Evolutionary conservation across 306 rosid species (phyloP), one percentile per base, ranked within the genome.

Genomic region (Heteromeles arbutifolia): DNA sequence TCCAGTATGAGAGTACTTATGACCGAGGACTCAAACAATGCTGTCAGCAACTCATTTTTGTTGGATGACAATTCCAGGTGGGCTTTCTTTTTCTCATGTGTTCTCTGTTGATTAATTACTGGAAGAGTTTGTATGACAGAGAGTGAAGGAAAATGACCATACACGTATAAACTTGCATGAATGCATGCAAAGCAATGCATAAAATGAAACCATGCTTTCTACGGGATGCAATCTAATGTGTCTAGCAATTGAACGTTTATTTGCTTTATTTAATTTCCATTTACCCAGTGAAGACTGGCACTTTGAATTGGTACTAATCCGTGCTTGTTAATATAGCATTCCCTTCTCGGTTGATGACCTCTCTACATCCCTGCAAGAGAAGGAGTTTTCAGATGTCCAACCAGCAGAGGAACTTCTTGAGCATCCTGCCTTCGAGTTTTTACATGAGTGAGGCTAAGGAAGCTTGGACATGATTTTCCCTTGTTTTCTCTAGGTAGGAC

Each of bases 301-400:
- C 37, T 66, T 59, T 72, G 19, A 70, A 34, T 82, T 10, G 24
- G 13, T 12, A 41, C 72, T 70, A 50, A 68, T 44, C 56, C 61
- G 1, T 70, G 39, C 54, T 73, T 77, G 77, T 84, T 77, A 13
- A 37, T 67, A 52, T 97, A 96, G 98, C 88, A 92, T 92, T 37
- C 99, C 97, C 53, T 96, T 96, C 89, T 90, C 99, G 75, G 98
- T 92, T 39, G 99, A 96, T 34, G 99, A 96, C 84, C 92, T 96
- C 80, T 90, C 98, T 24, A 90, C 95, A 13, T 78, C 97, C 39
- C 71, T 89, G 82, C 92, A 89, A 84, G 93, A 90, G 82, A 96
- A 84, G 87, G 98, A 96, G 8, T 96, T 96, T 86, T 81, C 94
- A 0, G 98, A 89, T 34, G 89, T 96, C 85, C 87, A 88, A 86